Evolutionary conservation across 108 stramenopile species (phyloP).

Genomic region (Nitzschia sp.): DNA sequence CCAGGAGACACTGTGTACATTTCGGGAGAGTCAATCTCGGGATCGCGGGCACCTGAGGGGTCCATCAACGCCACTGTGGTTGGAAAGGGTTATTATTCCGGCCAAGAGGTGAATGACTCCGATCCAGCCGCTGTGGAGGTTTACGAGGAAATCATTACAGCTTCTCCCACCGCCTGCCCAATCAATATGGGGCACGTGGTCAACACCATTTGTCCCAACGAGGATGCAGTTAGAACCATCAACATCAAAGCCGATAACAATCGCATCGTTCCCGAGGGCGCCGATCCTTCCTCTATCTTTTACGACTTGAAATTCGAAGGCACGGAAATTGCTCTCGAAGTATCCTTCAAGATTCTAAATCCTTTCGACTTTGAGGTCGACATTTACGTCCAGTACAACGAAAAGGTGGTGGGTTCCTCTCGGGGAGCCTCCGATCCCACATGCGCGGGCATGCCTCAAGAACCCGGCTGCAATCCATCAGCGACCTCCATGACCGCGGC

Average conservation of each 20-base stretch:
- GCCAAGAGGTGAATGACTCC: background rate
- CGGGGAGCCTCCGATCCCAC: background rate
- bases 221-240: background rate
- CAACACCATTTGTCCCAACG: background rate
- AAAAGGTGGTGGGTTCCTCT: slow-evolving; percentile 1
- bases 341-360: slow-evolving; percentile 4
- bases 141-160: background rate
- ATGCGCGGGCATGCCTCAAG: background rate
- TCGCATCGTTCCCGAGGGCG: background rate
- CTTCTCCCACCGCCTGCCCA: background rate
- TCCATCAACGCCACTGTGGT: background rate
- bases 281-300: background rate
- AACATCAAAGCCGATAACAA: background rate
- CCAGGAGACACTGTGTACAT: background rate
- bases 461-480: background rate
- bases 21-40: background rate
- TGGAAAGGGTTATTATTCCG: background rate
- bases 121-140: background rate
- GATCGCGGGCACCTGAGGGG: background rate
- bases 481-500: background rate
- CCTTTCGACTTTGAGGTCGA: background rate
- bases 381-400: slow-evolving; percentile 7
- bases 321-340: background rate
- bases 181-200: background rate
- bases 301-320: background rate